Evolutionary conservation across 192 early-diverging fungal species (phyloP).

Genomic region (Coemansia sp.): DNA sequence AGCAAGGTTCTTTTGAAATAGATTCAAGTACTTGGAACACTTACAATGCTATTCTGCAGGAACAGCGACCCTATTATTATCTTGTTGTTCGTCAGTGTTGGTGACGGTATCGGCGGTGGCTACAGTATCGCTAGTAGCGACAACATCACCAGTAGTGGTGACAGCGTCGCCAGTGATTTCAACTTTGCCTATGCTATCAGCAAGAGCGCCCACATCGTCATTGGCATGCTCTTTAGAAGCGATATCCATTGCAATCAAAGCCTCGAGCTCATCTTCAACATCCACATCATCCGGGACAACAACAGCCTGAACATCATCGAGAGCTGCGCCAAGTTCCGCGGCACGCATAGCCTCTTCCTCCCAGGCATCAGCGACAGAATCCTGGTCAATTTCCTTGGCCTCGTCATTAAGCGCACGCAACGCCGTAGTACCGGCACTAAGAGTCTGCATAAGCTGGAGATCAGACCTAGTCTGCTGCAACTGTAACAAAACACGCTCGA

Average conservation of each 20-base stretch:
- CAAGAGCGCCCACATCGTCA: constrained; percentile 2
- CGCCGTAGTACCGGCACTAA: constrained; percentile 30
- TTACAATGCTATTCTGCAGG: background rate
- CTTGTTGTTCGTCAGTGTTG: background rate
- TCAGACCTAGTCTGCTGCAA: constrained; percentile 45
- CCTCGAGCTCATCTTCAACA: constrained; percentile 47
- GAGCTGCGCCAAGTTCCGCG: constrained; percentile 13
- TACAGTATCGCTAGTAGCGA: background rate
- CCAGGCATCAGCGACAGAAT: constrained; percentile 32
- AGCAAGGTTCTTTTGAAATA: background rate
- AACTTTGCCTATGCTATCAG: constrained; percentile 18
- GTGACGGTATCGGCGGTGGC: background rate
- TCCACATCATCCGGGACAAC: constrained; percentile 13
- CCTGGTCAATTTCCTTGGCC: constrained; percentile 5
- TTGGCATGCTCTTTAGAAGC: background rate
- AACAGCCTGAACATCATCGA: constrained; percentile 10
- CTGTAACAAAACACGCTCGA: constrained; percentile 29
- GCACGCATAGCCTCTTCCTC: constrained; percentile 30
- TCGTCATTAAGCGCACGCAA: constrained; percentile 25
- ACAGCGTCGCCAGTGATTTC: constrained; percentile 18
- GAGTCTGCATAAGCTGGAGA: constrained; percentile 33
- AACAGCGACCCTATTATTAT: background rate
- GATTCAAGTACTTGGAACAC: background rate
- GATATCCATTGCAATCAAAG: constrained; percentile 14
- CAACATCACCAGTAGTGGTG: background rate